Base-by-base conservation (phyloP, 116 monocot species). In the Trichopus zeylanicus region DNA sequence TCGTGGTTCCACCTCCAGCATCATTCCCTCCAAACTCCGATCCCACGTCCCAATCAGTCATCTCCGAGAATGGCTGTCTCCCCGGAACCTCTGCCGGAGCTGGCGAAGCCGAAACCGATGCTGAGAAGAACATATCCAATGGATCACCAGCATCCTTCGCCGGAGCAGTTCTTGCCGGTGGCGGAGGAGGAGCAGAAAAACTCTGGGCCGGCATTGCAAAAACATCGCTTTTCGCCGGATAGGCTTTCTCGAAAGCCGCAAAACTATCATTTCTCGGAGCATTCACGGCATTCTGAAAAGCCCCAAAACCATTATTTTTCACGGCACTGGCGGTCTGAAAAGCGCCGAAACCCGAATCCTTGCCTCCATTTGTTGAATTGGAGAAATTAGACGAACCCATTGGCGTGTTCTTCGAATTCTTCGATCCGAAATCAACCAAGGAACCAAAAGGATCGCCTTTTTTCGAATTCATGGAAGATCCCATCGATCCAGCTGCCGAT, bases 31-130 rank as follows among this genome's bases (percentile, higher is more conserved):
- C 85, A 59, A 87, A 87, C 28, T 88, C 88, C 3, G 74, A 57
- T 30, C 70, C 85, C 35, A 86, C 16, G 52, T 91, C 91, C 97
- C 97, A 94, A 70, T 89, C 89, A 83, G 78, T 75, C 62, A 74
- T 53, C 67, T 82, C 82, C 5, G 37, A 35, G 26, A 75, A 67
- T 20, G 60, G 33, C 59, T 73, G 67, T 31, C 60, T 26, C n/a
- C 21, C 65, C 0, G 56, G 5, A 10, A n/a, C 60, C 4, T 46
- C 61, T 10, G 48, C 29, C 11, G 76, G 46, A 70, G 51, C 67
- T 33, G 52, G 37, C 38, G 65, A 31, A 6, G 86, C 23, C 10
- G 63, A 31, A 0, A 56, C 56, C 1, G 85, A 32, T 15, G 77
- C 60, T 26, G 52, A 55, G 63, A 98, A 98, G 7, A 98, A 70